A percentile compares a stretch with the other conserved stretches of the same genome.
These are phyloP conservation scores for Santalum album DNA, from an alignment of 164 flowering plant species.

Conservation along the genomic window DNA sequence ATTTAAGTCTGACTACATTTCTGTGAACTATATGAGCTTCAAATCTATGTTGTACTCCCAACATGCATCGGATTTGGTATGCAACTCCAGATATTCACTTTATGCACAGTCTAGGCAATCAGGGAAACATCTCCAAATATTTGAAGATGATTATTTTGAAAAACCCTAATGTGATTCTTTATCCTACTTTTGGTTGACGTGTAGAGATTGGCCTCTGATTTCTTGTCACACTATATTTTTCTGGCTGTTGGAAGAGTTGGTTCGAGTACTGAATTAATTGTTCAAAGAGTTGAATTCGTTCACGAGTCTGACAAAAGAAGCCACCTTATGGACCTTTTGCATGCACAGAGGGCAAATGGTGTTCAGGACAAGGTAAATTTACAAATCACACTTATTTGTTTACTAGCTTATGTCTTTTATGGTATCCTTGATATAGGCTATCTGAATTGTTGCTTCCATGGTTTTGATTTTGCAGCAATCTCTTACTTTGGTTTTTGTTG, in stretches of 20 bases:
- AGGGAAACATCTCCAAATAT: too few relatives aligned
- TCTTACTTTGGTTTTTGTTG: constrained; percentile 54
- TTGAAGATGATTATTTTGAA: too few relatives aligned
- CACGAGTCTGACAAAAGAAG: constrained; percentile 48
- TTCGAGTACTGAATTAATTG: constrained; percentile 57
- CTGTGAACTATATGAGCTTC: too few relatives aligned
- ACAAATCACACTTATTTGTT: background rate
- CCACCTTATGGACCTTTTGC: constrained; percentile 52
- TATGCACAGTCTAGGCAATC: background rate
- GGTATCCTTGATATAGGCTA: background rate
- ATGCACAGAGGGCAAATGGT: constrained; percentile 45
- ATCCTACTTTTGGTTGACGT: constrained; percentile 11
- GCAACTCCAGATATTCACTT: too few relatives aligned
- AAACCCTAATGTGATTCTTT: too few relatives aligned
- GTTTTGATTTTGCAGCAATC: constrained; percentile 34
- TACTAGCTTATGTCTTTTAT: background rate
- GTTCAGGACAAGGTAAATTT: constrained; percentile 37
- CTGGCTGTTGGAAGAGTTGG: constrained; percentile 68
- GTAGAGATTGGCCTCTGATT: constrained; percentile 55
- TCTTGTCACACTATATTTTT: constrained; percentile 41
- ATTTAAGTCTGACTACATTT: too few relatives aligned
- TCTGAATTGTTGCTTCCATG: constrained; percentile 3
- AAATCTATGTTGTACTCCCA: too few relatives aligned
- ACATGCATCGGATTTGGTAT: too few relatives aligned
- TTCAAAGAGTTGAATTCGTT: constrained; percentile 51